phyloP scores from a whole-genome alignment of 192 early-diverging fungal species.

The Diversispora eburnea region DNA sequence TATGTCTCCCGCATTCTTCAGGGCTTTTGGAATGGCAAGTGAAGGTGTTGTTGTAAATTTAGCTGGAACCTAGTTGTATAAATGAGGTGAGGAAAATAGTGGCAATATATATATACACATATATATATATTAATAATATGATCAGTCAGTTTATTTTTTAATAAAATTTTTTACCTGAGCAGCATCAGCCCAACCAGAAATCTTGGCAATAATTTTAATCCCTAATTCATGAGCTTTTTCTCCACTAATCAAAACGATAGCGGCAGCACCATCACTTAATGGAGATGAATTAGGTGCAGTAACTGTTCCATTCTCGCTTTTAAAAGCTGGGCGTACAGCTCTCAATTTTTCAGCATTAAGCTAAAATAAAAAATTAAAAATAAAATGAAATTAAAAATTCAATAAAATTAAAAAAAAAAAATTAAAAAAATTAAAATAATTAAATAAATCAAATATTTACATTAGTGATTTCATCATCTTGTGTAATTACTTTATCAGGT shows the following conservation, averaged over 20 bases:
- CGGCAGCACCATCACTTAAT: slow-evolving; percentile 77
- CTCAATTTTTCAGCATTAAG: slow-evolving; percentile 84
- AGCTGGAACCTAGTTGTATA: slow-evolving; percentile 45
- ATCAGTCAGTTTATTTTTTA: background rate
- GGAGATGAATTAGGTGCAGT: slow-evolving; percentile 86
- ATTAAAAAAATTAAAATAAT: no score
- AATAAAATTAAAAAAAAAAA: background rate
- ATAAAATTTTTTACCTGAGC: slow-evolving; percentile 43
- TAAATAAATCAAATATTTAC: slow-evolving; percentile 28
- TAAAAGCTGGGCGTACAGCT: slow-evolving; percentile 84
- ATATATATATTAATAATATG: background rate
- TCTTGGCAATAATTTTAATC: slow-evolving; percentile 51
- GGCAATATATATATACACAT: background rate
- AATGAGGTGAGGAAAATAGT: background rate
- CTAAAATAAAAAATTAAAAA: slow-evolving; percentile 16
- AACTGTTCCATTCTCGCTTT: slow-evolving; percentile 78
- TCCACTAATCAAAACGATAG: slow-evolving; percentile 69
- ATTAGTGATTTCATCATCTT: slow-evolving; percentile 65
- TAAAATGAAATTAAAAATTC: background rate
- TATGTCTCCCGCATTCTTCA: slow-evolving; percentile 57
- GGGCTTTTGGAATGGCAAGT: slow-evolving; percentile 73
- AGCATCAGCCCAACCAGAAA: slow-evolving; percentile 70
- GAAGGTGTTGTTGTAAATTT: slow-evolving; percentile 74
- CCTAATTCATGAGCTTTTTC: slow-evolving; percentile 53
- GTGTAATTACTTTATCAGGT: slow-evolving; percentile 52